phyloP scores from a whole-genome alignment of 768 basidiomycete genomes.

The Crepidotus variabilis region DNA sequence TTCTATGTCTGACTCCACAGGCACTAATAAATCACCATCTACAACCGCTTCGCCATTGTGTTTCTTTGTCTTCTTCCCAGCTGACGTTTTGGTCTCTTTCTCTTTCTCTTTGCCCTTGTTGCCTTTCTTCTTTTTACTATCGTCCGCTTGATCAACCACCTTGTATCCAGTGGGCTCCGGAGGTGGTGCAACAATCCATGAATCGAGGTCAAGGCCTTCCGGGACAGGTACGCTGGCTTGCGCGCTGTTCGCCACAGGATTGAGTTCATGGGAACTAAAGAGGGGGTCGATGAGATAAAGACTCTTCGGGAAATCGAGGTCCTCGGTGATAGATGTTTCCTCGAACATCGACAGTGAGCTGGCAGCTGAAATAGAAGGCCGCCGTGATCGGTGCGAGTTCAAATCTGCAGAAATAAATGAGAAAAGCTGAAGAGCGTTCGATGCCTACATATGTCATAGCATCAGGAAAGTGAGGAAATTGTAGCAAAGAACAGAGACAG shows the following conservation, averaged over 20 bases:
- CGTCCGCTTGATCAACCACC: constrained; percentile 23
- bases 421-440: constrained; percentile 73
- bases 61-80: constrained; percentile 31
- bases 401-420: constrained; percentile 76
- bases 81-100: constrained; percentile 13
- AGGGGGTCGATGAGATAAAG: constrained; percentile 82
- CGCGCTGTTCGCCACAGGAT: constrained; percentile 76
- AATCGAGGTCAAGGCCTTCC: constrained; percentile 81
- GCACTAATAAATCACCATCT: constrained; percentile 27
- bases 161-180: constrained; percentile 30
- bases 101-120: constrained; percentile 43
- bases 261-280: constrained; percentile 74
- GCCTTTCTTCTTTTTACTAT: constrained; percentile 49
- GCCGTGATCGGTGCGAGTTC: constrained; percentile 41
- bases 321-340: constrained; percentile 27
- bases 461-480: constrained; percentile 1
- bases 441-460: constrained; percentile 49
- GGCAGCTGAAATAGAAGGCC: constrained; percentile 28
- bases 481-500: constrained; percentile 23
- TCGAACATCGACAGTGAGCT: constrained; percentile 34
- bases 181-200: constrained; percentile 75
- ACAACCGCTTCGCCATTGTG: constrained; percentile 17
- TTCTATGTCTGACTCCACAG: constrained; percentile 38
- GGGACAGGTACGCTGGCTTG: constrained; percentile 82
- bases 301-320: constrained; percentile 80